Base-by-base conservation (phyloP, 768 basidiomycete genomes). In the Trametes cingulata region DNA sequence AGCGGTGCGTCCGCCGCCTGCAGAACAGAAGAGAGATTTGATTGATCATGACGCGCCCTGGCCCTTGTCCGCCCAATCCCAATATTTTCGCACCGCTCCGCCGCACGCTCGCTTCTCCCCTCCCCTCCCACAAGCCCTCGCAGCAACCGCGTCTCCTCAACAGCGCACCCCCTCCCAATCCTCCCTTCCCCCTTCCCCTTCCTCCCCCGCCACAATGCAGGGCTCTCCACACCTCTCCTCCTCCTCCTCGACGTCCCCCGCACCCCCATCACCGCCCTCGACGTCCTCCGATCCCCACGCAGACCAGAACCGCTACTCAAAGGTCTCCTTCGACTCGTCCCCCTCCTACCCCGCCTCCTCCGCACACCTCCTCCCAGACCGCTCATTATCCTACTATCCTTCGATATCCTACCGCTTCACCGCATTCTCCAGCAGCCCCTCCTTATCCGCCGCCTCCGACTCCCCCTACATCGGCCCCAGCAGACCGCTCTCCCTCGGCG, bases 391-490 rank as follows among this genome's bases (percentile, higher is more conserved):
- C n/a, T 63, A 62, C 58, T 57, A 54, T 50, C 55, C 62, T 6
- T 68, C 70, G 14, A 60, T 67, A 45, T 60, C 67, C 33, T 45
- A 64, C 54, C 63, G 66, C 58, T 61, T 68, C 50, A 59, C 65
- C 20, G 58, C 63, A 52, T 56, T 59, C 43, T 54, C 60, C 14
- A 70, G 69, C 55, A 61, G 58, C 42, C 55, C 62, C 2, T 68
- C 68, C 9, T 46, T 67, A 35, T 66, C 67, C 9, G 61, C 56
- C 25, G 68, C 67, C 40, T 57, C 67, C 41, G 68, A 71, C 52
- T 71, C 70, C 3, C 70, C 70, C 6, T 71, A 68, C 57, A 50
- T 68, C 14, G 67, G 67, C 45, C 65, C 66, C 6, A 63, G 67
- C 37, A 65, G 70, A 10, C 70, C 70, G 3, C 59, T 71, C 20